These are phyloP conservation scores for Madurella fahalii DNA, from an alignment of 2,329 filamentous ascomycete species.

Conservation along the genomic window DNA sequence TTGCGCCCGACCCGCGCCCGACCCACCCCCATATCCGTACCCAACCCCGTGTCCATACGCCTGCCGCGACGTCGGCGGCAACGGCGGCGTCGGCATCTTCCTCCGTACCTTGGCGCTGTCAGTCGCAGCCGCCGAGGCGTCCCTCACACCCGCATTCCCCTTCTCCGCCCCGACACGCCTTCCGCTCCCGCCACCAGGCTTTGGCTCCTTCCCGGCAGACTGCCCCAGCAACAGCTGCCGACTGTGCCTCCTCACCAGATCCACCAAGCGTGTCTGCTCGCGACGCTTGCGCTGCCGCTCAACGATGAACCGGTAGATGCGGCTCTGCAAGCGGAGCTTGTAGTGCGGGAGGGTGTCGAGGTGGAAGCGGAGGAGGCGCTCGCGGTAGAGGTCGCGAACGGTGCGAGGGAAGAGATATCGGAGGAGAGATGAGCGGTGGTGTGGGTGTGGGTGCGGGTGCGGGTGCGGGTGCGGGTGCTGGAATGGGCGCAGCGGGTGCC, in stretches of 20 bases:
- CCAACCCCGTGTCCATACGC: background rate
- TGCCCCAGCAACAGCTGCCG: conserved; percentile 41
- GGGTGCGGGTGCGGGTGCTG: conserved; percentile 25
- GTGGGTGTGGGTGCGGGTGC: conserved; percentile 34
- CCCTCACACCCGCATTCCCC: background rate
- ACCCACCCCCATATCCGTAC: conserved; percentile 23
- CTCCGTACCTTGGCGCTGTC: background rate
- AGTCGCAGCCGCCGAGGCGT: background rate
- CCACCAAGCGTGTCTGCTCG: conserved; percentile 45
- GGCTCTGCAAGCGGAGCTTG: conserved; percentile 67
- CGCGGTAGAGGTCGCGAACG: conserved; percentile 58
- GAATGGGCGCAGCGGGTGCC: conserved; percentile 44
- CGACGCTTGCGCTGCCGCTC: conserved; percentile 55
- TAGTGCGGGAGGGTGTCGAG: conserved; percentile 70
- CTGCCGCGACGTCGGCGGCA: too few species aligned
- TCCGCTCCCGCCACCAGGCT: conserved; percentile 12
- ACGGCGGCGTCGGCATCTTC: background rate
- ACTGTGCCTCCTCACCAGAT: conserved; percentile 39
- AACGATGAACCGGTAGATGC: conserved; percentile 71
- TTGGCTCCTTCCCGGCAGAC: background rate
- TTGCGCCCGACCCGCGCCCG: background rate
- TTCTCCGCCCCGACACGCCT: background rate
- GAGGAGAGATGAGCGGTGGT: conserved; percentile 49
- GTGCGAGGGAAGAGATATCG: conserved; percentile 66
- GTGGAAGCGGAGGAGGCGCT: conserved; percentile 64